Conservation (phyloP, 139 green algal genomes). For the Marvania coccoides region DNA sequence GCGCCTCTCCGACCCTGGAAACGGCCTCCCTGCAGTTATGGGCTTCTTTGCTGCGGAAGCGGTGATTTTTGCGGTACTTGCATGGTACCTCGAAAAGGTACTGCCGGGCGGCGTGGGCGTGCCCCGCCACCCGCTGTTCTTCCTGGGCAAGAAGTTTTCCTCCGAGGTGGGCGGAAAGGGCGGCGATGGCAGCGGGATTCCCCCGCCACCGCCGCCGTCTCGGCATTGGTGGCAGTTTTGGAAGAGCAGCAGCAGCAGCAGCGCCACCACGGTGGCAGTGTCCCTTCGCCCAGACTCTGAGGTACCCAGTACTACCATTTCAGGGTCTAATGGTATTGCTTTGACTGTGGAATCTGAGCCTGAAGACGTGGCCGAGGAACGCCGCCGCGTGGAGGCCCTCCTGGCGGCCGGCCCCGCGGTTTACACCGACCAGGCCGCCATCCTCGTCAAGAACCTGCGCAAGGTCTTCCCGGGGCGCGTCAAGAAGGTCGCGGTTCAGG, state of each 20-base stretch:
- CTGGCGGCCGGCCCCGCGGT: background rate
- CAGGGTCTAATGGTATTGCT: no score
- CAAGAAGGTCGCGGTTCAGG: constrained; percentile 47
- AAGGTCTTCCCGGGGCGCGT: constrained; percentile 62
- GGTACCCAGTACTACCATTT: no score
- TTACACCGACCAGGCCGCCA: constrained; percentile 32
- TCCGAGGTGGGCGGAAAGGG: background rate
- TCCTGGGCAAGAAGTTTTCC: constrained; percentile 52
- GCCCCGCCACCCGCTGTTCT: constrained; percentile 79
- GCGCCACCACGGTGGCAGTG: no score
- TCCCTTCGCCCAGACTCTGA: background rate
- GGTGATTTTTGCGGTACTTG: constrained; percentile 59
- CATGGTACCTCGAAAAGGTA: constrained; percentile 78
- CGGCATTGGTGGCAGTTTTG: no score
- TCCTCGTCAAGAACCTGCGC: constrained; percentile 62
- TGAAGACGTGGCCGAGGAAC: constrained; percentile 35
- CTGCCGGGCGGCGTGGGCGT: constrained; percentile 62
- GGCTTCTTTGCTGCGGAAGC: constrained; percentile 74
- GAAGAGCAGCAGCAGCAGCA: no score
- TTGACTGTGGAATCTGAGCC: constrained; percentile 25
- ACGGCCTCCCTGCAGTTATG: constrained; percentile 43
- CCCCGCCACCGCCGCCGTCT: background rate
- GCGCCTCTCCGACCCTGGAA: constrained; percentile 54
- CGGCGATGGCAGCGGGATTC: background rate
- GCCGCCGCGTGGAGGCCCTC: constrained; percentile 23